Percentiles rank a stretch among this genome's conserved stretches.
Evolutionary conservation across 768 basidiomycete species (phyloP).

Genomic region (Amanita inopinata): DNA sequence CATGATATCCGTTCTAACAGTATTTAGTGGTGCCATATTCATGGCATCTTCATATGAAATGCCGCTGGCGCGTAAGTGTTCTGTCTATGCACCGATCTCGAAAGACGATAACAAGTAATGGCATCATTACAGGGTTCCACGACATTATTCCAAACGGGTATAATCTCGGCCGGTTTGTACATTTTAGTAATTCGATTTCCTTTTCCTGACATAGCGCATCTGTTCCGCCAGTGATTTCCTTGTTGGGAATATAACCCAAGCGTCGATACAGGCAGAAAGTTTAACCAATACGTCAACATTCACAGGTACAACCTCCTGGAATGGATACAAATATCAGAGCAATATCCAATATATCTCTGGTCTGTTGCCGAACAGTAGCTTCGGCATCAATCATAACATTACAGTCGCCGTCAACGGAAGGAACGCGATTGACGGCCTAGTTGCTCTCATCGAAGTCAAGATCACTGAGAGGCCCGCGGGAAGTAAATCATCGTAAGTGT

Average conservation of each 20-base stretch:
- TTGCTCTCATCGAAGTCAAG: constrained; percentile 67
- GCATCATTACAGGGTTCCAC: constrained; percentile 36
- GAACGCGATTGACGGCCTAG: constrained; percentile 74
- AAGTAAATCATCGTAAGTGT: constrained; percentile 23
- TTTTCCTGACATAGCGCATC: constrained; percentile 2
- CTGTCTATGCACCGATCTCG: neutral
- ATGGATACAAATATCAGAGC: constrained; percentile 67
- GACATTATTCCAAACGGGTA: constrained; percentile 75
- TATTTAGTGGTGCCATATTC: constrained; percentile 56
- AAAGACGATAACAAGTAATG: constrained; percentile 4
- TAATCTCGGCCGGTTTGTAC: constrained; percentile 57
- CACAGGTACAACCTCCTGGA: constrained; percentile 52
- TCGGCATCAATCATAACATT: constrained; percentile 58
- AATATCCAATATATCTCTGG: constrained; percentile 60
- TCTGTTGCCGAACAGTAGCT: constrained; percentile 56
- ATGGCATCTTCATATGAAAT: constrained; percentile 68
- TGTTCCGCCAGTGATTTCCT: constrained; percentile 55
- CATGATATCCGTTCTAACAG: neutral
- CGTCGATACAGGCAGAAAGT: constrained; percentile 32
- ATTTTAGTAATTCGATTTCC: neutral
- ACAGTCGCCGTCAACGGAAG: constrained; percentile 40
- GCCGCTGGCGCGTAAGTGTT: constrained; percentile 42
- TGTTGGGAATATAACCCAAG: constrained; percentile 70
- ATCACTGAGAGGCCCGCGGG: constrained; percentile 32
- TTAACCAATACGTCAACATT: constrained; percentile 54